These are phyloP conservation scores for Aspergillus biplanus DNA, from an alignment of 495 filamentous ascomycete genomes.

Conservation along the genomic window DNA sequence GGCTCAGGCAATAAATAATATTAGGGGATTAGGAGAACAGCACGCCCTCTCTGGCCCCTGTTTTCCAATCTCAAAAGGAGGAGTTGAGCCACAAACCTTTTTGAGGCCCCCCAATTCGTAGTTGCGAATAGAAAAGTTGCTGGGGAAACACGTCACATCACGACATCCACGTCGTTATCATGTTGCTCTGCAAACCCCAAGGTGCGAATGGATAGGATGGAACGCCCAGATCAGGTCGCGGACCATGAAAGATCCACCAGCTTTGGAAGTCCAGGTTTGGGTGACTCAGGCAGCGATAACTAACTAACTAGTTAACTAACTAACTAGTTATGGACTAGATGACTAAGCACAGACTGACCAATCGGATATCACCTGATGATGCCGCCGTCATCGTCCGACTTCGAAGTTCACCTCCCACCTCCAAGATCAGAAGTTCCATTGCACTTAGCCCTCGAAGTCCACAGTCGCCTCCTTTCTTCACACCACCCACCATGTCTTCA, in stretches of 20 bases:
- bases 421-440: slow-evolving; percentile 15
- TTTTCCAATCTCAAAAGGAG: slow-evolving; percentile 2
- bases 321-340: too few species aligned
- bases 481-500: slow-evolving; percentile 52
- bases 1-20: neutral
- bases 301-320: too few species aligned
- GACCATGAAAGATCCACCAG: neutral
- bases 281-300: slow-evolving; percentile 5
- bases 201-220: neutral
- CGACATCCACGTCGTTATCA: slow-evolving; percentile 11
- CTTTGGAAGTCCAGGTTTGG: neutral
- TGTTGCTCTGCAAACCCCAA: neutral
- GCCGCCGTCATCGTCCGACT: slow-evolving; percentile 41
- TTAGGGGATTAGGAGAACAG: slow-evolving; percentile 11
- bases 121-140: slow-evolving; percentile 6
- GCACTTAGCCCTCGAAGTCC: slow-evolving; percentile 23
- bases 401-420: slow-evolving; percentile 33
- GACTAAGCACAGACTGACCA: slow-evolving; percentile 33
- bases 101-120: slow-evolving; percentile 5
- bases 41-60: slow-evolving; percentile 6
- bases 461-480: slow-evolving; percentile 23
- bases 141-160: slow-evolving; percentile 17
- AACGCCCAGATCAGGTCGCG: neutral
- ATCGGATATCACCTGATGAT: slow-evolving; percentile 42
- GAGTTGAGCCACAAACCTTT: slow-evolving; percentile 17